These are phyloP conservation scores for Carex cristatella DNA, from an alignment of 176 grass and related monocot species.

Conservation along the genomic window DNA sequence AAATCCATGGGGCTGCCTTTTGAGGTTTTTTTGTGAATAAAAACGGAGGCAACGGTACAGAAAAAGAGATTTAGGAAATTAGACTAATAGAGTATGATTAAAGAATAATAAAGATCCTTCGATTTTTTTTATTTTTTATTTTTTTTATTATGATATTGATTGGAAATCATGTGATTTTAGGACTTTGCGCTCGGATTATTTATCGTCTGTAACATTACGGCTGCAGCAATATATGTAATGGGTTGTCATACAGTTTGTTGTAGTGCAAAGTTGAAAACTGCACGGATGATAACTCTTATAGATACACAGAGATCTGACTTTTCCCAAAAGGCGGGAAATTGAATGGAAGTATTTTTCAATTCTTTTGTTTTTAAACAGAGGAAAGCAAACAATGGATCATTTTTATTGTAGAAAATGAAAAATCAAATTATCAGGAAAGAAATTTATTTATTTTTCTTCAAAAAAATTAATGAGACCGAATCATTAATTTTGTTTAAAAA, in stretches of 20 bases:
- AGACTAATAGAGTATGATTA: neutral
- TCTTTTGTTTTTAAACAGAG: neutral
- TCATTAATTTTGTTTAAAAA: no score
- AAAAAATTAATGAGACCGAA: no score
- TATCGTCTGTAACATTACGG: neutral
- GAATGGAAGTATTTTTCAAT: neutral
- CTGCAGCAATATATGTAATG: neutral
- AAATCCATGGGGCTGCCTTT: constrained; percentile 10
- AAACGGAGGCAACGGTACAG: neutral
- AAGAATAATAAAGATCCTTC: neutral
- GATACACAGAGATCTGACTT: neutral
- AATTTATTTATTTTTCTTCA: no score
- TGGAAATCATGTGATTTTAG: neutral
- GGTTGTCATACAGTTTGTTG: neutral
- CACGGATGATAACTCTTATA: neutral
- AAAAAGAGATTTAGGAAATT: constrained; percentile 2
- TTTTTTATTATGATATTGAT: neutral
- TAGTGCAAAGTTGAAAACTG: neutral
- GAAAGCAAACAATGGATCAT: neutral
- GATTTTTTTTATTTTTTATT: neutral
- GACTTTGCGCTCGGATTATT: neutral
- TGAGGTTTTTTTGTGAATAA: constrained; percentile 20
- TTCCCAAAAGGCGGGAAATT: constrained; percentile 9
- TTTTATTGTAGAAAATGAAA: no score
- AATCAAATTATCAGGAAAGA: no score